Conservation (phyloP, 257 asterid genomes). For the Salvia hispanica region DNA sequence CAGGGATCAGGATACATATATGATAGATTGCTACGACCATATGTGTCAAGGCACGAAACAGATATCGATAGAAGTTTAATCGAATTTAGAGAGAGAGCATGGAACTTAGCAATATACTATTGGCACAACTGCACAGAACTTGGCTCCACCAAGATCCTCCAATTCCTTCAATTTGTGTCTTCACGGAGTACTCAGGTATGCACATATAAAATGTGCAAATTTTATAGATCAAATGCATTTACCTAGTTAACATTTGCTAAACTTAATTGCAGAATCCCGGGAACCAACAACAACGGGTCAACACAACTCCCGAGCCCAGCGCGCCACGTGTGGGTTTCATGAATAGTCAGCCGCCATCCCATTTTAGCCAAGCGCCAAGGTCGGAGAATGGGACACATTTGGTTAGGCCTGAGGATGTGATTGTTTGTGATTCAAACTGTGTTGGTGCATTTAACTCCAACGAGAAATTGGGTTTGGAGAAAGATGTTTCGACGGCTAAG, state of each 20-base stretch:
- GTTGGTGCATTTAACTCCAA: neutral
- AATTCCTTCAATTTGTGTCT: conserved; percentile 55
- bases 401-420: conserved; percentile 46
- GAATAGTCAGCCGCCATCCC: conserved; percentile 27
- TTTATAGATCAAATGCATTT: neutral
- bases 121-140: conserved; percentile 81
- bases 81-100: conserved; percentile 68
- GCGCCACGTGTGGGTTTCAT: conserved; percentile 34
- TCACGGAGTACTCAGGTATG: conserved; percentile 54
- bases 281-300: conserved; percentile 23
- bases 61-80: conserved; percentile 64
- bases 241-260: too few relatives aligned
- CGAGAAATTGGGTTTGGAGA: conserved; percentile 31
- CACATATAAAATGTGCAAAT: too few relatives aligned
- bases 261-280: conserved; percentile 30
- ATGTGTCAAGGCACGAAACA: conserved; percentile 58
- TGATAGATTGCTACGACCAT: conserved; percentile 65
- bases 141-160: conserved; percentile 65
- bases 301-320: conserved; percentile 30
- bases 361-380: conserved; percentile 38
- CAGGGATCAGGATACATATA: conserved; percentile 76
- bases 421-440: conserved; percentile 22
- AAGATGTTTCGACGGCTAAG: conserved; percentile 38
- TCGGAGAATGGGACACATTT: conserved; percentile 41
- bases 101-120: conserved; percentile 76